Conservation (phyloP, 805 yeast species). For the Metschnikowia gelsemii region DNA sequence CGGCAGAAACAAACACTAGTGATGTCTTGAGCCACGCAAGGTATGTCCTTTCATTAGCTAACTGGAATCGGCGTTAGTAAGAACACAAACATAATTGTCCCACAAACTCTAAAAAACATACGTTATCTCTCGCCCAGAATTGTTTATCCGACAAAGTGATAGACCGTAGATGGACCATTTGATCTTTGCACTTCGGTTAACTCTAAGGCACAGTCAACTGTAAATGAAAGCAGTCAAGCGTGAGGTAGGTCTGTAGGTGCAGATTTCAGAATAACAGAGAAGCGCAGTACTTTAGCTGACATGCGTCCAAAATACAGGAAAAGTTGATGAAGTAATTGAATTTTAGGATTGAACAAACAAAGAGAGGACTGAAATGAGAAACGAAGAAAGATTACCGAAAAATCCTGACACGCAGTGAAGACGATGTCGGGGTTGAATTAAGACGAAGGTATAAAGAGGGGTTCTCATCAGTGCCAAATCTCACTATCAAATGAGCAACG, state of each 20-base stretch:
- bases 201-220: not conserved
- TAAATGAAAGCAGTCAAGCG: not conserved
- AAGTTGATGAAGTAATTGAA: no score
- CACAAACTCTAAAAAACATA: constrained; percentile 6
- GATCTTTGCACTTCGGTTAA: not conserved
- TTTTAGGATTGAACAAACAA: no score
- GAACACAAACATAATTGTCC: not conserved
- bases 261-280: no score
- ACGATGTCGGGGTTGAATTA: not conserved
- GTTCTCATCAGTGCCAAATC: not conserved
- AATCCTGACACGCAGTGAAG: no score
- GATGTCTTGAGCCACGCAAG: constrained; percentile 22
- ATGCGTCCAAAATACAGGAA: no score
- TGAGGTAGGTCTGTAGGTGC: not conserved
- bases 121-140: constrained; percentile 17
- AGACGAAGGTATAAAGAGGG: not conserved
- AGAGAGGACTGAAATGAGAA: no score
- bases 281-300: no score
- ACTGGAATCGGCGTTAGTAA: constrained; percentile 12
- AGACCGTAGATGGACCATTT: constrained; percentile 12
- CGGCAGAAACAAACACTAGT: constrained; percentile 18
- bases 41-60: constrained; percentile 22
- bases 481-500: constrained; percentile 9
- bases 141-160: constrained; percentile 9
- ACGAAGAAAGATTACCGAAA: no score